These are phyloP conservation scores for Amyloporia xantha DNA, from an alignment of 768 basidiomycete species.

Conservation along the genomic window DNA sequence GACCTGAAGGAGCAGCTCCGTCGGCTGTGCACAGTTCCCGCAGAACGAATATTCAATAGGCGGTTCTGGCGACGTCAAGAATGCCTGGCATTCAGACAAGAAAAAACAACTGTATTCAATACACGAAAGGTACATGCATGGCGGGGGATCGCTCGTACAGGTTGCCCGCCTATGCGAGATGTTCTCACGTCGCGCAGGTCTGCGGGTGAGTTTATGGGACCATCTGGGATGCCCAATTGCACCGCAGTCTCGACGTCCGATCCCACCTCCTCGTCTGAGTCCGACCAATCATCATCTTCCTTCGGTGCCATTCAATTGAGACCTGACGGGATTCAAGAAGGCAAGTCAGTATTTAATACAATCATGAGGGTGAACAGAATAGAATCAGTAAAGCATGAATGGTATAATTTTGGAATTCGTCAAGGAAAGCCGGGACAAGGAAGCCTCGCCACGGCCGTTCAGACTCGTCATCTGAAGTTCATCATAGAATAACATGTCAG, in stretches of 20 bases:
- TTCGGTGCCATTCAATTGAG: constrained; percentile 21
- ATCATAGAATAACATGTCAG: constrained; percentile 28
- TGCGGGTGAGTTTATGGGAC: constrained; percentile 44
- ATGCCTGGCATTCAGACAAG: constrained; percentile 43
- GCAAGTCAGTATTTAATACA: constrained; percentile 4
- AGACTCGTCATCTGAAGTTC: constrained; percentile 78
- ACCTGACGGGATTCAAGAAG: background rate
- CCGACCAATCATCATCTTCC: constrained; percentile 68
- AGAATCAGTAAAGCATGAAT: constrained; percentile 91
- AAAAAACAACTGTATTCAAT: constrained; percentile 31
- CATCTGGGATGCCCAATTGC: constrained; percentile 77
- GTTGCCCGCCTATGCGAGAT: constrained; percentile 84
- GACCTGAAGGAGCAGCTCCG: constrained; percentile 80
- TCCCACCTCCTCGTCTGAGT: constrained; percentile 62
- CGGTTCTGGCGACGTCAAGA: constrained; percentile 60
- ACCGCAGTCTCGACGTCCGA: constrained; percentile 64
- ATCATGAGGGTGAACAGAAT: constrained; percentile 15
- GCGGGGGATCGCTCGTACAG: constrained; percentile 65
- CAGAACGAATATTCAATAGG: constrained; percentile 64
- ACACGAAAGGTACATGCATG: constrained; percentile 36
- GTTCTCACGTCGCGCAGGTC: constrained; percentile 75
- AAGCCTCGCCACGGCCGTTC: constrained; percentile 56
- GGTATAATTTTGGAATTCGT: constrained; percentile 68
- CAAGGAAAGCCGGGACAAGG: constrained; percentile 46
- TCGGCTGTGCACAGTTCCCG: constrained; percentile 61